Percentiles rank a stretch among this genome's conserved stretches.
Evolutionary conservation across 192 early-diverging fungal genomes (phyloP).

Genomic region (Podila clonocystis): DNA sequence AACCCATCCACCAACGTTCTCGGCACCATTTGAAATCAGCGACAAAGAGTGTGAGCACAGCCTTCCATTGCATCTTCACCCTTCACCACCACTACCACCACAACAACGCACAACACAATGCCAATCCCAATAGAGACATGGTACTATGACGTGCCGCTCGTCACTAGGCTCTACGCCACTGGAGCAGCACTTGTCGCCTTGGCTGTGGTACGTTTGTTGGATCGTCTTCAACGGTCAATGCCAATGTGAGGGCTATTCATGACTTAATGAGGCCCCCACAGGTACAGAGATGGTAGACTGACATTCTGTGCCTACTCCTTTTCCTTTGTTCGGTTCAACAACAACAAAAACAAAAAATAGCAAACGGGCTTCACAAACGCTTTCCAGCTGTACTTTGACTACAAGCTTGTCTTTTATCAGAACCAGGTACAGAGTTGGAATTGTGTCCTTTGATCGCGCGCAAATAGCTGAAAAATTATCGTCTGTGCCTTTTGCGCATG

Average conservation of each 20-base stretch:
- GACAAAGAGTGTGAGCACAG: not conserved
- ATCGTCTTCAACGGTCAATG: no score
- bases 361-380: slow-evolving; percentile 86
- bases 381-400: slow-evolving; percentile 86
- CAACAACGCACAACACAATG: slow-evolving; percentile 31
- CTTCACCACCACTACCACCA: not conserved
- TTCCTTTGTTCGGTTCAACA: not conserved
- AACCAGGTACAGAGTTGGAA: slow-evolving; percentile 64
- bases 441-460: no score
- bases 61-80: not conserved
- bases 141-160: slow-evolving; percentile 88
- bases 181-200: slow-evolving; percentile 78
- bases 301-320: not conserved
- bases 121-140: slow-evolving; percentile 81
- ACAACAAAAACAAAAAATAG: slow-evolving; percentile 35
- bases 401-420: slow-evolving; percentile 71
- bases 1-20: no score
- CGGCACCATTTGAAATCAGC: no score
- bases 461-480: no score
- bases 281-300: not conserved
- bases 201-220: slow-evolving; percentile 69
- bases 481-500: no score
- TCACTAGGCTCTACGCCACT: slow-evolving; percentile 90
- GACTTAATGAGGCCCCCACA: no score
- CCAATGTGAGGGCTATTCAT: no score